Conservation (phyloP, 2,329 filamentous ascomycete genomes). For the Paecilomyces dactylethromorphus region DNA sequence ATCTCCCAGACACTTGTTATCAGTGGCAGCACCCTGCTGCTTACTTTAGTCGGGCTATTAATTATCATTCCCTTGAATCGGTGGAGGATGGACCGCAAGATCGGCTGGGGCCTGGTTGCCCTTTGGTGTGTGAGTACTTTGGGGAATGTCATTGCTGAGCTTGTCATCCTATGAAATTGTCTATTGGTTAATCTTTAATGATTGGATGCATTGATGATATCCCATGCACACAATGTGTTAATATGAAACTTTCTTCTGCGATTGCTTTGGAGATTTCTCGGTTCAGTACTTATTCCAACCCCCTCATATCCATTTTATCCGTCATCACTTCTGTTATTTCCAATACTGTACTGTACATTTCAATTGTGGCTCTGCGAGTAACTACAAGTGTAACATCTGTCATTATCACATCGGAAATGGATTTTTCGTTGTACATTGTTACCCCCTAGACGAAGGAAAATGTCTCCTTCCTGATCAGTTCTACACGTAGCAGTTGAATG, state of each 20-base stretch:
- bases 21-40: constrained; percentile 72
- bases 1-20: constrained; percentile 81
- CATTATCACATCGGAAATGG: neutral
- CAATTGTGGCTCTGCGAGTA: neutral
- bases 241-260: neutral
- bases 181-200: neutral
- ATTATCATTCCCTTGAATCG: constrained; percentile 76
- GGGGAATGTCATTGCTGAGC: constrained; percentile 73
- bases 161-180: constrained; percentile 31
- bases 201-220: neutral
- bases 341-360: neutral
- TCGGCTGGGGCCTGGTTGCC: constrained; percentile 72
- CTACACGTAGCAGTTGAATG: neutral
- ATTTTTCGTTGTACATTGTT: neutral
- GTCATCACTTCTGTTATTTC: neutral
- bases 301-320: neutral
- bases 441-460: neutral
- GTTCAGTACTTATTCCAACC: neutral
- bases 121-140: constrained; percentile 77
- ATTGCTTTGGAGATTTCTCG: neutral
- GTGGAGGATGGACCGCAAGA: constrained; percentile 75
- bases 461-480: neutral
- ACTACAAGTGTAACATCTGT: neutral
- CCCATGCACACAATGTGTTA: neutral
- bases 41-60: constrained; percentile 72